phyloP scores from a whole-genome alignment of 805 yeast genomes.

The Jamesozyma jinghongensis region DNA sequence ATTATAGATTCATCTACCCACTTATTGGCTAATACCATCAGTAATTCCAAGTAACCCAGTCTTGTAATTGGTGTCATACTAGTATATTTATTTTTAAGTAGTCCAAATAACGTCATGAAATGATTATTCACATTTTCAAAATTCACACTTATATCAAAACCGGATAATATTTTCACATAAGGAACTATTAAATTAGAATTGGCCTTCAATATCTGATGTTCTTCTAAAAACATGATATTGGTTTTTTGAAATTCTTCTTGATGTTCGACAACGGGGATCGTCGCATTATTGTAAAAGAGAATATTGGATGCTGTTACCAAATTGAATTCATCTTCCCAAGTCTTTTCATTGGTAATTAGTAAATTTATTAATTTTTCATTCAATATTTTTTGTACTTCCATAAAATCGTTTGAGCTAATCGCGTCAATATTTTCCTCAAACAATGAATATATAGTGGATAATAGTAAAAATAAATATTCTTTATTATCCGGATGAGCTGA shows the following conservation, averaged over 20 bases:
- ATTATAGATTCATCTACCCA: constrained; percentile 15
- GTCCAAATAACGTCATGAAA: constrained; percentile 4
- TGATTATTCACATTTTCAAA: constrained; percentile 15
- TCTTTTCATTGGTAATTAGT: constrained; percentile 2
- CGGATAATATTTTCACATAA: constrained; percentile 40
- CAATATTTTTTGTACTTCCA: constrained; percentile 10
- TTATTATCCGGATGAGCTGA: constrained; percentile 4
- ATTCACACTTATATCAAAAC: constrained; percentile 36
- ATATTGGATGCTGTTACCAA: constrained; percentile 25
- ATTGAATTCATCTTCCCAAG: constrained; percentile 18
- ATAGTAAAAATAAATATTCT: constrained; percentile 20
- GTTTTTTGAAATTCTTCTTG: constrained; percentile 36
- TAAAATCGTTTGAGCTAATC: constrained; percentile 11
- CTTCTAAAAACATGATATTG: constrained; percentile 30
- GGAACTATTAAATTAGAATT: constrained; percentile 32
- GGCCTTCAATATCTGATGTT: constrained; percentile 8
- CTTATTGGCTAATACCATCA: constrained; percentile 22
- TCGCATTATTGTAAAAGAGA: constrained; percentile 29
- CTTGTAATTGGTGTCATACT: constrained; percentile 10
- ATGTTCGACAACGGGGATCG: constrained; percentile 31
- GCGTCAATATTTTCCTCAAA: constrained; percentile 14
- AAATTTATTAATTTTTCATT: constrained; percentile 13
- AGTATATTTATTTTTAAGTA: background rate
- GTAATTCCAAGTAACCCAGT: constrained; percentile 21
- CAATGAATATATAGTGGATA: constrained; percentile 20